Conservation (phyloP, 2,329 filamentous ascomycete species). For the Cordyceps fumosorosea region DNA sequence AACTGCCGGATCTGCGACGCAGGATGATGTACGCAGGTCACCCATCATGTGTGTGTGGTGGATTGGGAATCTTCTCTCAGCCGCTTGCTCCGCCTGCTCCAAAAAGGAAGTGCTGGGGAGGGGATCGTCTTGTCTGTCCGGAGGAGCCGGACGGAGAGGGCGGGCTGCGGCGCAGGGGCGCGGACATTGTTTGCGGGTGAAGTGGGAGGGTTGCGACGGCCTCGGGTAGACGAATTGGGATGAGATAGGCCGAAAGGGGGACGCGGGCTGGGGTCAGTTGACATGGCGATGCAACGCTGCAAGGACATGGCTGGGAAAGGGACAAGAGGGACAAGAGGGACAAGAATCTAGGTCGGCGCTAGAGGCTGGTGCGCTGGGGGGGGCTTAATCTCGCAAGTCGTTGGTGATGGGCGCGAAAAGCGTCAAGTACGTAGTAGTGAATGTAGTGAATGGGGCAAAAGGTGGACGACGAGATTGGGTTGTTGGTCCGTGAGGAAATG, state of each 20-base stretch:
- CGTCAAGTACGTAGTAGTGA: background rate
- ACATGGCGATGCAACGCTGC: slow-evolving; percentile 1
- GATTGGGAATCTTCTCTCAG: background rate
- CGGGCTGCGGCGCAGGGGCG: background rate
- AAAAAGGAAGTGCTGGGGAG: background rate
- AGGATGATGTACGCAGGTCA: slow-evolving; percentile 2
- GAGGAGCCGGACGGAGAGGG: background rate
- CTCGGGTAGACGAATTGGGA: background rate
- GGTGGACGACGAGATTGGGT: background rate
- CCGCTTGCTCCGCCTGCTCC: background rate
- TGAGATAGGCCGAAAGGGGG: background rate
- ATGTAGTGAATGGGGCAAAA: background rate
- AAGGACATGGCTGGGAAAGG: background rate
- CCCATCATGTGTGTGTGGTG: background rate
- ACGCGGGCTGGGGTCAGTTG: background rate
- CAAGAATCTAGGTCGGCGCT: background rate
- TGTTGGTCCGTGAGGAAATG: background rate
- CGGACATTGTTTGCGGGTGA: background rate
- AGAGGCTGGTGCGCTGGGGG: background rate
- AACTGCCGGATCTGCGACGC: slow-evolving; percentile 6
- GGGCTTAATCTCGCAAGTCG: background rate
- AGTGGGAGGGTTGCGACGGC: background rate
- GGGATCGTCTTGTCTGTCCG: background rate
- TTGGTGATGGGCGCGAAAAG: background rate
- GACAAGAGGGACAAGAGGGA: too few relatives aligned